Evolutionary conservation across 148 eudicot genomes (phyloP).

Genomic region (Chenopodium berlandieri): DNA sequence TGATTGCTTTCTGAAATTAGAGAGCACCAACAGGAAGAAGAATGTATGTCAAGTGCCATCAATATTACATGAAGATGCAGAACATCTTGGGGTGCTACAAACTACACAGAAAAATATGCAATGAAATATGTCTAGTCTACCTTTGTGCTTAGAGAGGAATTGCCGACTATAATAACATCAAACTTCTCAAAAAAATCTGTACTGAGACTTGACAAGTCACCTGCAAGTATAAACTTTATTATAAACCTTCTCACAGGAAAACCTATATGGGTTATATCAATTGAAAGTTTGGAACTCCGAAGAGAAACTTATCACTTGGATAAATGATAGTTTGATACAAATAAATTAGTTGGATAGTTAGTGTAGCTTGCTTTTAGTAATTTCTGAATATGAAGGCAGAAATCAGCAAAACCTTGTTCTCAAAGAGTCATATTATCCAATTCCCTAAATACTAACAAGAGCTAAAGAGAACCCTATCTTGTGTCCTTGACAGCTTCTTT

Average conservation of each 20-base stretch:
- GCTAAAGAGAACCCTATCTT: not conserved
- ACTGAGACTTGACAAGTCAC: conserved; percentile 57
- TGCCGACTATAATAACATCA: conserved; percentile 75
- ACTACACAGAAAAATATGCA: not conserved
- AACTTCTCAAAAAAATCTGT: conserved; percentile 72
- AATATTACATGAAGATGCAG: not conserved
- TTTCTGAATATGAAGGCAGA: not conserved
- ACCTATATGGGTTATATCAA: not conserved
- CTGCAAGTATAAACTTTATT: conserved; percentile 36
- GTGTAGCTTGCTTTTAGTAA: not conserved
- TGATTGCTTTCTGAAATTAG: conserved; percentile 55
- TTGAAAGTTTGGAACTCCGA: not conserved
- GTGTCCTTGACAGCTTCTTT: not conserved
- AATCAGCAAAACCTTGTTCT: not conserved
- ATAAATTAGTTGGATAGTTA: not conserved
- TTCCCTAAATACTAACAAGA: not conserved
- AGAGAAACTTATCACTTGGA: not conserved
- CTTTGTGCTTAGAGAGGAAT: conserved; percentile 65
- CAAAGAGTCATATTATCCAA: not conserved
- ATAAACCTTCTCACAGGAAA: not conserved
- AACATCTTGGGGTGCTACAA: not conserved
- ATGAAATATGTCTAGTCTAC: conserved; percentile 29
- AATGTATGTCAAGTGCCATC: not conserved
- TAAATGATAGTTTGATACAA: not conserved
- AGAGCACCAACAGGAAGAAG: not conserved